Base-by-base conservation (phyloP, 306 rosid species). In the Lupinus albus region DNA sequence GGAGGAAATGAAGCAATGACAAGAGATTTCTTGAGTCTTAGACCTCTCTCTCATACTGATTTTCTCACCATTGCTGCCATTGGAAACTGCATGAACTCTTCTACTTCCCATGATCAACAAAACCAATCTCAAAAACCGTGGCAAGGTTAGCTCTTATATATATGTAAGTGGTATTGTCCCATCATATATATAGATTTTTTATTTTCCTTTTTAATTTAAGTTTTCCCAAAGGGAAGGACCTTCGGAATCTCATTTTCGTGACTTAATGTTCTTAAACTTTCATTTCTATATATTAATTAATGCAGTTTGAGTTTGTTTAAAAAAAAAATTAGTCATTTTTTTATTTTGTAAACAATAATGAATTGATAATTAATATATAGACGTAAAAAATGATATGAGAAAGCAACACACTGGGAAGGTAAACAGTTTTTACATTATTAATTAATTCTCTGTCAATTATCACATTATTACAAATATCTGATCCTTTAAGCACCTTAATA, bases 21-120 rank as follows among this genome's bases (percentile, higher is more conserved):
- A 0, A 85, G 92, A 63, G 99, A 94, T 68, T 94, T 94, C 80
- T 87, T 94, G 84, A 95, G 97, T 6, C 89, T 94, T 1, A 82
- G 84, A 76, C 82, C 97, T 3, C 63, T 88, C 6, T 84, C 96
- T 46, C 97, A 88, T 36, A 76, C 70, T 76, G 97, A 86, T 20
- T 82, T 90, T 72, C 84, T 93, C 52, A 88, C 58, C 18, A 79
- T 91, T 45, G 89, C 92, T 72, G 95, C 84, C 42, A 75, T 88
- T 57, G 87, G 91, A 35, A 81, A 78, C 66, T 81, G 81, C 78
- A 77, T 81, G 42, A 81, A 52, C 60, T 59, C 64, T 5, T 59
- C 64, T 5, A 39, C 82, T 7, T 54, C 85, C 65, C 78, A 67
- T 47, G 81, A 54, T 48, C 72, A 76, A 38, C 84, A 80, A 64